A percentile compares a stretch with the other conserved stretches of the same genome.
phyloP scores from a whole-genome alignment of 805 yeast species.

The Saccharomycopsis sp. region DNA sequence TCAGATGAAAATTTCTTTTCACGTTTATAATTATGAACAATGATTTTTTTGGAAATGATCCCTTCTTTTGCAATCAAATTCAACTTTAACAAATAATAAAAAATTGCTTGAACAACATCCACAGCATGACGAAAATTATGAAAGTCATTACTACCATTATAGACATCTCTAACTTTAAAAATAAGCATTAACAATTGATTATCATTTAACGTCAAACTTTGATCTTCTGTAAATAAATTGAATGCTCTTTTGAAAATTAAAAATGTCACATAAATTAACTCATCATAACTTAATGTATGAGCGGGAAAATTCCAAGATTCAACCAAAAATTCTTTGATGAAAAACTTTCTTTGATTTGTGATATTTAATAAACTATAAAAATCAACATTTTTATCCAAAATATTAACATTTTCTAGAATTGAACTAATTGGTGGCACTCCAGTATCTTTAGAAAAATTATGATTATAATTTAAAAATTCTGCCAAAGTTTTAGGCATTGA shows the following conservation, averaged over 20 bases:
- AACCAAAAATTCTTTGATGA: slow-evolving; percentile 27
- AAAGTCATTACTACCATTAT: slow-evolving; percentile 78
- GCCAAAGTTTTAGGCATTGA: slow-evolving; percentile 16
- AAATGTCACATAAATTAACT: slow-evolving; percentile 49
- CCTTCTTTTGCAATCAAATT: slow-evolving; percentile 20
- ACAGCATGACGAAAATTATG: slow-evolving; percentile 95
- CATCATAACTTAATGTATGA: slow-evolving; percentile 53
- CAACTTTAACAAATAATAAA: slow-evolving; percentile 40
- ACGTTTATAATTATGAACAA: slow-evolving; percentile 7
- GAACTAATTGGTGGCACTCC: too few species aligned
- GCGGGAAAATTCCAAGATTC: slow-evolving; percentile 66
- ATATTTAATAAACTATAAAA: slow-evolving; percentile 3
- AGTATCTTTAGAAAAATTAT: background rate
- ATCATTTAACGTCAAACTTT: slow-evolving; percentile 23
- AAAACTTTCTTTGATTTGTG: slow-evolving; percentile 20
- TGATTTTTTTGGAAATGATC: slow-evolving; percentile 11
- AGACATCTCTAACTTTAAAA: slow-evolving; percentile 63
- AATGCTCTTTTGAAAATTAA: slow-evolving; percentile 41
- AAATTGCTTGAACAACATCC: slow-evolving; percentile 88
- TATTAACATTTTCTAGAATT: background rate
- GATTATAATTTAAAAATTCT: slow-evolving; percentile 19
- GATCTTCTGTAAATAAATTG: slow-evolving; percentile 19
- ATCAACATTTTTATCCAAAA: background rate
- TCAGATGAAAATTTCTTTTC: background rate
- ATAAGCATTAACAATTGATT: slow-evolving; percentile 49